Evolutionary conservation across 2,329 filamentous ascomycete genomes (phyloP), one percentile per base, ranked within the genome.

Genomic region (Aspergillus sp.): DNA sequence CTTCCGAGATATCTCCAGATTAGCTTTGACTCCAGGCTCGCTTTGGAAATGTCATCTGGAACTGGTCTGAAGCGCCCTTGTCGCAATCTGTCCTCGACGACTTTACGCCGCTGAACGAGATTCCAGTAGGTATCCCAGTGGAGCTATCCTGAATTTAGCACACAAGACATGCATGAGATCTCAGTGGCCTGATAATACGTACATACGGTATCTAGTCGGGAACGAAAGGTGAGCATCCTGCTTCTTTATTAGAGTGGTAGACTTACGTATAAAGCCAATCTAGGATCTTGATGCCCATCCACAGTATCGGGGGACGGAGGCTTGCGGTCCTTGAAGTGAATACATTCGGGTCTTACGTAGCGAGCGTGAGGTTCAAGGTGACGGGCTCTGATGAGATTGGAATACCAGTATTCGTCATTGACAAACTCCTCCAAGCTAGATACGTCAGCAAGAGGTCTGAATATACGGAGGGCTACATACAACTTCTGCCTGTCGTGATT

Each of bases 71-170:
- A 80, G 30, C 85, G 77, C 2, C 84, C 84, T 57, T 87, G 84
- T 0, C 71, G 71, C 25, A 85, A 70, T 5, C 86, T 79, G 17
- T 82, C 75, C 15, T 79, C 71, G 27, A 88, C 83, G 3, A 88
- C 74, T 36, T 83, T 81, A 0, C 86, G 83, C 1, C 86, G 81
- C 39, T 80, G 78, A 8, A 88, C 76, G 2, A 88, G 76, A 50
- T 82, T 82, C 58, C 81, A 78, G 68, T 88, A 89, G 0, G 84
- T 86, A 65, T 89, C 86, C 68, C 86, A 89, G 62, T 89, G 86
- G 0, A 89, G 80, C 65, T 88, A 25, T 0, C 5, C 8, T 19
- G 25, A 61, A 62, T 61, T 57, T 38, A 32, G 39, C 23, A 17
- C 17, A 13, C 0, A 6, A 57, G 25, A 15, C 36, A 15, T 30